Evolutionary conservation across 305 asterid species (phyloP).

Genomic region (Fraxinus baroniana): DNA sequence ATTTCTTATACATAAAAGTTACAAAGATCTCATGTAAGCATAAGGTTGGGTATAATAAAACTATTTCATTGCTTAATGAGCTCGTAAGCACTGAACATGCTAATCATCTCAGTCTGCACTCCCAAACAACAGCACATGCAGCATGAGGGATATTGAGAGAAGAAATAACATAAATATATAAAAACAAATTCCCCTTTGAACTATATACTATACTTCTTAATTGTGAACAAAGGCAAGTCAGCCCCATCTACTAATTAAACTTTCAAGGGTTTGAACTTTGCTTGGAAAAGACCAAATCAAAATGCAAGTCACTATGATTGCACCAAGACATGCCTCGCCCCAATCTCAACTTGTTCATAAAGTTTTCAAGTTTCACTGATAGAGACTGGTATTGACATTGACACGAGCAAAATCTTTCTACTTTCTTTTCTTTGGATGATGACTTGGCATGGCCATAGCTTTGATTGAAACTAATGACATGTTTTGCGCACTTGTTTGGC

Average conservation of each 20-base stretch:
- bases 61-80: constrained; percentile 1
- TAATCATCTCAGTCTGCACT: constrained; percentile 40
- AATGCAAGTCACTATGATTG: constrained; percentile 69
- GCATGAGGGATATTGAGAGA: background rate
- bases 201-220: background rate
- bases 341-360: constrained; percentile 80
- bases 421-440: background rate
- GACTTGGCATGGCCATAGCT: background rate
- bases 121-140: constrained; percentile 66
- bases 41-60: constrained; percentile 4
- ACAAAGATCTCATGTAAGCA: too few species aligned
- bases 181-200: background rate
- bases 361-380: constrained; percentile 54
- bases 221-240: constrained; percentile 67
- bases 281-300: constrained; percentile 48
- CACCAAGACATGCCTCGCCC: constrained; percentile 49
- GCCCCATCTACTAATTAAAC: constrained; percentile 32
- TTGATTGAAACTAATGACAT: background rate
- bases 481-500: background rate
- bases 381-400: constrained; percentile 53
- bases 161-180: constrained; percentile 24
- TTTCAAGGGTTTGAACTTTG: constrained; percentile 37
- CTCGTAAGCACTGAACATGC: background rate
- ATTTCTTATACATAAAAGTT: background rate
- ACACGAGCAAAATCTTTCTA: constrained; percentile 21